Percentiles rank a stretch among this genome's conserved stretches.
Conservation (phyloP, 2,329 filamentous ascomycete genomes). For the Fusarium continuum region DNA sequence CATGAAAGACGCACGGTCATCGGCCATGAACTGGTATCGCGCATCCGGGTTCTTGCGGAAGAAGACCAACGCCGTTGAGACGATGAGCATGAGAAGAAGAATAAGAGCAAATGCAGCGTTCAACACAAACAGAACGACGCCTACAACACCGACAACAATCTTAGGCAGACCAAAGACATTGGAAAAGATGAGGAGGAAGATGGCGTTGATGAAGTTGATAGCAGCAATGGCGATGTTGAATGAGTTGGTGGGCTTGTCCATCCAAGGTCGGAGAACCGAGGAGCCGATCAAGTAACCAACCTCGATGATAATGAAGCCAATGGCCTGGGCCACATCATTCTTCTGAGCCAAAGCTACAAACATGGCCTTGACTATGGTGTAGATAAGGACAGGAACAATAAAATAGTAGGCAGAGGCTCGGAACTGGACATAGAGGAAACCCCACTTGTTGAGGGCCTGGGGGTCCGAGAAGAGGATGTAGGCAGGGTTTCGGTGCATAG, state of each 20-base stretch:
- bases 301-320: conserved; percentile 86
- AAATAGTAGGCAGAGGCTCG: conserved; percentile 96
- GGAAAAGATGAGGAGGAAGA: conserved; percentile 90
- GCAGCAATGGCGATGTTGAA: conserved; percentile 94
- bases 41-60: conserved; percentile 94
- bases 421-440: conserved; percentile 97
- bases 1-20: conserved; percentile 96
- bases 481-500: conserved; percentile 94
- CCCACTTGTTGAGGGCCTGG: conserved; percentile 95
- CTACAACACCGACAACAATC: conserved; percentile 86
- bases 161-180: conserved; percentile 84
- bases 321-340: conserved; percentile 76
- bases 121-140: conserved; percentile 86
- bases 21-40: conserved; percentile 94
- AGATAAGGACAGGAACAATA: conserved; percentile 80
- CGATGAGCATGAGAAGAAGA: conserved; percentile 79
- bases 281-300: conserved; percentile 78
- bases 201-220: conserved; percentile 89
- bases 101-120: conserved; percentile 87
- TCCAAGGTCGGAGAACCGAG: conserved; percentile 88
- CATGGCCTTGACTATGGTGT: conserved; percentile 87
- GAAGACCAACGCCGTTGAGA: conserved; percentile 73
- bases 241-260: conserved; percentile 98
- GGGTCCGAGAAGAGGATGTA: conserved; percentile 98
- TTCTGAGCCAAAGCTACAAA: conserved; percentile 85